Conservation (phyloP, 345 rosid species). For the Corchorus capsularis region DNA sequence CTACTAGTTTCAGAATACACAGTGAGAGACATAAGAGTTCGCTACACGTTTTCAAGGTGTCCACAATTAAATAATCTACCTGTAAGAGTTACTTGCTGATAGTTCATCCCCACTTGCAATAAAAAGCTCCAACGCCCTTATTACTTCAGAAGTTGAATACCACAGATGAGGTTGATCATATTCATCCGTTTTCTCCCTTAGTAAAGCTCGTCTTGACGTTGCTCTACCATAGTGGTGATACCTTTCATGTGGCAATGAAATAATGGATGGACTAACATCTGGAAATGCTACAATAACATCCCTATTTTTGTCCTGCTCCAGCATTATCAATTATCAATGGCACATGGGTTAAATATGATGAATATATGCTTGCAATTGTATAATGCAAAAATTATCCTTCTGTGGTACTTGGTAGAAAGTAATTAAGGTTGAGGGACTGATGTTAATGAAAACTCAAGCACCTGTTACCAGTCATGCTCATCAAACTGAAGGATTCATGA, state of each 20-base stretch:
- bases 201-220: conserved; percentile 36
- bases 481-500: not conserved
- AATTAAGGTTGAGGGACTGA: not conserved
- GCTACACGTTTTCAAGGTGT: not conserved
- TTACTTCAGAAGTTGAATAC: conserved; percentile 65
- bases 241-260: conserved; percentile 28
- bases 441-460: not conserved
- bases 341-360: not conserved
- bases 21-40: not conserved
- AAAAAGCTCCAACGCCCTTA: conserved; percentile 57
- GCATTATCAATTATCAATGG: conserved; percentile 2
- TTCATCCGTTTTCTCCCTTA: conserved; percentile 32
- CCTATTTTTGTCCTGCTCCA: conserved; percentile 70
- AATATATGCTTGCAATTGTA: not conserved
- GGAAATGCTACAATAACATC: conserved; percentile 80
- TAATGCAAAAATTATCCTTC: not conserved
- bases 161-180: conserved; percentile 68
- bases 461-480: not conserved
- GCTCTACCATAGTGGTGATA: conserved; percentile 33
- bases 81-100: conserved; percentile 47
- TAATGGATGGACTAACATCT: conserved; percentile 57
- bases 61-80: conserved; percentile 38
- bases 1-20: not conserved
- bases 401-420: not conserved
- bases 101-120: conserved; percentile 50